Evolutionary conservation across 2,329 filamentous ascomycete species (phyloP).

Genomic region (Epichloe scottii): DNA sequence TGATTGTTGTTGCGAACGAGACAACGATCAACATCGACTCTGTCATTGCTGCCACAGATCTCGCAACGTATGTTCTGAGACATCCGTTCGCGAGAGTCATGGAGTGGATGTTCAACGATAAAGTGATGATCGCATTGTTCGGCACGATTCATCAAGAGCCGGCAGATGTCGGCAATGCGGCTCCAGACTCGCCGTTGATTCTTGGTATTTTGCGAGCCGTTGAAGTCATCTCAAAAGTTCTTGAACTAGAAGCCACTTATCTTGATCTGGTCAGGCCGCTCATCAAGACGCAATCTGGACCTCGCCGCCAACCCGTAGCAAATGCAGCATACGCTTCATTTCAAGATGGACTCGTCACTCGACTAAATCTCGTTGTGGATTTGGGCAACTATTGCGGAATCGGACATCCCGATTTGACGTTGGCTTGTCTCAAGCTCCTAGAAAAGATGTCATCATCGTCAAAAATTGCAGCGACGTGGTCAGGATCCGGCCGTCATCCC

Average conservation of each 20-base stretch:
- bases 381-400: conserved; percentile 79
- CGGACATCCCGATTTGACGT: conserved; percentile 66
- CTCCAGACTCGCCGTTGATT: conserved; percentile 69
- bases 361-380: conserved; percentile 66
- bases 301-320: conserved; percentile 49
- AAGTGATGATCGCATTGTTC: conserved; percentile 70
- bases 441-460: conserved; percentile 77
- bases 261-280: conserved; percentile 75
- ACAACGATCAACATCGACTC: conserved; percentile 64
- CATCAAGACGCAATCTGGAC: conserved; percentile 52
- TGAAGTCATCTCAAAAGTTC: conserved; percentile 67
- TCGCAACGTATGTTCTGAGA: conserved; percentile 69
- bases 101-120: conserved; percentile 97
- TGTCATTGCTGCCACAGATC: conserved; percentile 59
- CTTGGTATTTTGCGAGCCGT: conserved; percentile 68
- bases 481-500: conserved; percentile 45
- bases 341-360: conserved; percentile 78
- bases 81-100: conserved; percentile 92
- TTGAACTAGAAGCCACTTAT: conserved; percentile 85
- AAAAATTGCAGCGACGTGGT: conserved; percentile 62
- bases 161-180: conserved; percentile 56
- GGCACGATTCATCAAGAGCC: conserved; percentile 65
- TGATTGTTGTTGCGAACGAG: conserved; percentile 73
- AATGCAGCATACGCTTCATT: conserved; percentile 69
- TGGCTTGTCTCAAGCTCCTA: conserved; percentile 69